These are phyloP conservation scores for Leccinum disarticulatum DNA, from an alignment of 768 basidiomycete species.

Conservation along the genomic window DNA sequence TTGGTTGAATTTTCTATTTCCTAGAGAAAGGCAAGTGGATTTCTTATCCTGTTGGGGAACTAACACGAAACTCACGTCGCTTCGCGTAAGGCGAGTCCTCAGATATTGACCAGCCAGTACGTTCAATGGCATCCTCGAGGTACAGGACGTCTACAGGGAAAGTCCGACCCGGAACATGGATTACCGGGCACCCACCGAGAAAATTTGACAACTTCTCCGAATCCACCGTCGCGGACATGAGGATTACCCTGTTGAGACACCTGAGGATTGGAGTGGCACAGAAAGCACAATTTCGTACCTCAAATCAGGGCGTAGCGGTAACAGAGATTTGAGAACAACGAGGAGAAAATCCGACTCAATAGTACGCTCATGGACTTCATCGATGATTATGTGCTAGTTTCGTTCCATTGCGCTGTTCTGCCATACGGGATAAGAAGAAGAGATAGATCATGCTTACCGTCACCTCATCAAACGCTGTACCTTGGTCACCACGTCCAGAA, in stretches of 20 bases:
- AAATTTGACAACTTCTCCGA: constrained; percentile 85
- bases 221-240: constrained; percentile 97
- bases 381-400: constrained; percentile 86
- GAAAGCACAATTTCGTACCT: constrained; percentile 50
- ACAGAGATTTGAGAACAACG: constrained; percentile 84
- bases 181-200: constrained; percentile 82
- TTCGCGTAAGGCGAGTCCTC: constrained; percentile 82
- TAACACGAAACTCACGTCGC: constrained; percentile 48
- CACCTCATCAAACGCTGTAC: constrained; percentile 89
- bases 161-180: constrained; percentile 91
- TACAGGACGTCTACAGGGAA: constrained; percentile 87
- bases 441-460: constrained; percentile 57
- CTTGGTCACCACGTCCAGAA: constrained; percentile 62
- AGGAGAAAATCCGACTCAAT: constrained; percentile 98
- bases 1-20: constrained; percentile 61
- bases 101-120: constrained; percentile 72
- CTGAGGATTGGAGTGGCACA: constrained; percentile 4
- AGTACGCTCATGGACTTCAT: constrained; percentile 97
- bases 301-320: constrained; percentile 76
- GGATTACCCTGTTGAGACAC: constrained; percentile 60
- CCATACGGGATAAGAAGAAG: constrained; percentile 1
- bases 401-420: neutral
- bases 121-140: constrained; percentile 89
- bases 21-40: constrained; percentile 35
- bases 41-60: neutral